These are phyloP conservation scores for Ricinus communis DNA, from an alignment of 345 rosid species.

Conservation along the genomic window DNA sequence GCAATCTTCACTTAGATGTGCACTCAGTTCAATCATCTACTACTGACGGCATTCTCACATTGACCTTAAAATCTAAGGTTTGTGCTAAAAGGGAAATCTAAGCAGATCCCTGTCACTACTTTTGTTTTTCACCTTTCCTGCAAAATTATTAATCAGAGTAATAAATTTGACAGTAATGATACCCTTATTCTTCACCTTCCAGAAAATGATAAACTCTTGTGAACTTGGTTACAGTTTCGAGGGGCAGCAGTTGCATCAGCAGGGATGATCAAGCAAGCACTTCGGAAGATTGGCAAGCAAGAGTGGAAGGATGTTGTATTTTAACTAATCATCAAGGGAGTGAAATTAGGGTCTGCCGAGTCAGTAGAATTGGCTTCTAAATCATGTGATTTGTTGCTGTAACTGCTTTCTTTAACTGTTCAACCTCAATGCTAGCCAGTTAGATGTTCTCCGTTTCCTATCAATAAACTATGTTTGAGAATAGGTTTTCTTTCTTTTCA, in stretches of 20 bases:
- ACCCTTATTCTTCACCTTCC: not conserved
- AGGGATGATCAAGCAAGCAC: constrained; percentile 64
- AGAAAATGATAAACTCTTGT: not conserved
- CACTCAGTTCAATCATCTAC: constrained; percentile 64
- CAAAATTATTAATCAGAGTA: too few relatives aligned
- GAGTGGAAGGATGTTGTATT: constrained; percentile 21
- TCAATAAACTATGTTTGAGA: too few relatives aligned
- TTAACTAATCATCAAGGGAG: not conserved
- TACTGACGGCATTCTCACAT: constrained; percentile 51
- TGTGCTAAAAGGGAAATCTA: not conserved
- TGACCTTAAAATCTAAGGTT: constrained; percentile 77
- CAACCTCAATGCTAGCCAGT: not conserved
- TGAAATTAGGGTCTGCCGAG: constrained; percentile 3
- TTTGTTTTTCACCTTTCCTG: too few relatives aligned
- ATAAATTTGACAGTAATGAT: too few relatives aligned
- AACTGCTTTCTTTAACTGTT: constrained; percentile 3
- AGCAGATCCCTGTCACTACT: not conserved
- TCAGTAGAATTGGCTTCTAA: constrained; percentile 8
- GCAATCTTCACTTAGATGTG: constrained; percentile 70
- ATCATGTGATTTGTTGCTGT: too few relatives aligned
- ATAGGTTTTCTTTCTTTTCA: not conserved
- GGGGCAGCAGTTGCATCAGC: constrained; percentile 62
- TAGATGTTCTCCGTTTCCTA: too few relatives aligned
- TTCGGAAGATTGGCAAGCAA: constrained; percentile 50
- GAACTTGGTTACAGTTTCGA: constrained; percentile 48